These are phyloP conservation scores for Zoysia pacifica DNA, from an alignment of 176 grass and related monocot species.

Conservation along the genomic window DNA sequence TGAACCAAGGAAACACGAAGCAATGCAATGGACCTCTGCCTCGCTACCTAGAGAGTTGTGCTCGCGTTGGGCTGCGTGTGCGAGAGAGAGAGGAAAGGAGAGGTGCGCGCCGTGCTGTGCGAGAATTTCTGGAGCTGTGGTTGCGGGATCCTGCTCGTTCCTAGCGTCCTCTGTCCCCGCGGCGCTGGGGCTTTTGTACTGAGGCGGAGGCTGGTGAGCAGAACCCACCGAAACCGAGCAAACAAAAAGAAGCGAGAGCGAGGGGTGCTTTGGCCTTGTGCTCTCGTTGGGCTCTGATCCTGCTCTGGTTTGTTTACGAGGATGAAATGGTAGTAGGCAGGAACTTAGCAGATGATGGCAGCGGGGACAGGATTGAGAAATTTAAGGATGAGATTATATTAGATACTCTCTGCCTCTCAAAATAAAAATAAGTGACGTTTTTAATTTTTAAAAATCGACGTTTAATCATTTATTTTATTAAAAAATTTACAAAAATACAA, in stretches of 20 bases:
- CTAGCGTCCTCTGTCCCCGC: not conserved
- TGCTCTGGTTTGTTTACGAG: constrained; percentile 25
- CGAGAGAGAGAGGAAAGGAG: not conserved
- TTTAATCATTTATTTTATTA: too few relatives aligned
- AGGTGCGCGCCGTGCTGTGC: too few relatives aligned
- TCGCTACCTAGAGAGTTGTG: not conserved
- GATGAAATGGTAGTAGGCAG: constrained; percentile 38
- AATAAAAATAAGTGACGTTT: too few relatives aligned
- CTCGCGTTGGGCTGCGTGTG: constrained; percentile 24
- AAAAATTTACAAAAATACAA: too few relatives aligned
- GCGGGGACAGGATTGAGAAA: constrained; percentile 35
- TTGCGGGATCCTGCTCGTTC: not conserved
- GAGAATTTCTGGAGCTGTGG: not conserved
- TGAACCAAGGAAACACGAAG: not conserved
- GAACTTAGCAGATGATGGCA: constrained; percentile 32
- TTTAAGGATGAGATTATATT: constrained; percentile 31
- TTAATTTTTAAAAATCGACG: too few relatives aligned
- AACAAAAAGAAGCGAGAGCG: constrained; percentile 19
- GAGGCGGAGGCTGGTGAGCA: constrained; percentile 23
- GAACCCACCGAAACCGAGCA: constrained; percentile 45
- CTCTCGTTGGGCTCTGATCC: constrained; percentile 5
- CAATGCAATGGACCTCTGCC: constrained; percentile 25
- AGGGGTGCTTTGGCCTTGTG: constrained; percentile 18
- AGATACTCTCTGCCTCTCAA: too few relatives aligned
- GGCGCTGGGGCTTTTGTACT: constrained; percentile 45